phyloP scores from a whole-genome alignment of 2,329 filamentous ascomycete species.

The Lachnellula subtilissima region DNA sequence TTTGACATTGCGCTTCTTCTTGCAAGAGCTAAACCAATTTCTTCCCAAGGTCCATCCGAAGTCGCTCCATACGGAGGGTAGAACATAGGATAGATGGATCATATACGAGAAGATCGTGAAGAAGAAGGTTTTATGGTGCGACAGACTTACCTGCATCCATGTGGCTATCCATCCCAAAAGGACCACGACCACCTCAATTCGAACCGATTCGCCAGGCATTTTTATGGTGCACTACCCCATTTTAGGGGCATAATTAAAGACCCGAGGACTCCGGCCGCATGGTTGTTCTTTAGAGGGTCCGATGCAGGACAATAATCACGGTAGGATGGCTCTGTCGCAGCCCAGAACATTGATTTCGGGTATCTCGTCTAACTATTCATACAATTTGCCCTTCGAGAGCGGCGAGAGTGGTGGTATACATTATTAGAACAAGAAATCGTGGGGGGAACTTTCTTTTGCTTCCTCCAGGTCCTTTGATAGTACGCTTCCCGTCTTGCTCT shows the following conservation, averaged over 20 bases:
- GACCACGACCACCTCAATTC: too few species aligned
- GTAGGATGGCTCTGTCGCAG: background rate
- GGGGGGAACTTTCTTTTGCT: background rate
- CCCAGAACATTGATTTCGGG: background rate
- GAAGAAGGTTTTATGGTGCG: too few species aligned
- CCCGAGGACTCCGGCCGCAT: background rate
- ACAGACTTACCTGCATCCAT: too few species aligned
- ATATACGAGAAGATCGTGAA: too few species aligned
- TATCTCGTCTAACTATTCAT: constrained; percentile 10
- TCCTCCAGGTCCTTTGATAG: background rate
- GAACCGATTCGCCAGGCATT: too few species aligned
- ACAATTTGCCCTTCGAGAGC: background rate
- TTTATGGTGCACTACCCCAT: too few species aligned
- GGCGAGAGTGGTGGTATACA: background rate
- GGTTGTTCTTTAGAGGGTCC: background rate
- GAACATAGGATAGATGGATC: too few species aligned
- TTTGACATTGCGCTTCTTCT: background rate
- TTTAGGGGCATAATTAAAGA: too few species aligned
- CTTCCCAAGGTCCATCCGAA: too few species aligned
- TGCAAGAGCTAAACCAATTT: too few species aligned
- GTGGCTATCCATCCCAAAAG: too few species aligned
- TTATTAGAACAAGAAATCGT: background rate
- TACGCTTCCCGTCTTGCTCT: background rate
- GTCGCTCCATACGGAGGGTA: too few species aligned
- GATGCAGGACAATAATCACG: background rate